Base-by-base conservation (phyloP, 2,329 filamentous ascomycete species). In the Aspergillus awamori region DNA sequence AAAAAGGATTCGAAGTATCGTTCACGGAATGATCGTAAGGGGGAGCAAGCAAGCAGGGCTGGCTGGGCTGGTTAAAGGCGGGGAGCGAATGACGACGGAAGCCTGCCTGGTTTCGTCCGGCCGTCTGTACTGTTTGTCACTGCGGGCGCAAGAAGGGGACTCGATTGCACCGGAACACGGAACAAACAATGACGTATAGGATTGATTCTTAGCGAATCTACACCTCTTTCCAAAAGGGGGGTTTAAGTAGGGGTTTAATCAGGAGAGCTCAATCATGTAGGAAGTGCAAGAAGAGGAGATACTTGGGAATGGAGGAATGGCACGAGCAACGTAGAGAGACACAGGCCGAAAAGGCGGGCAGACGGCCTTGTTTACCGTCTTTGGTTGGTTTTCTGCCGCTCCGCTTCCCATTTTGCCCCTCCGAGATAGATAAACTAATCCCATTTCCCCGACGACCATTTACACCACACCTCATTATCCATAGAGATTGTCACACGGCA, bases 361-460 rank as follows among this genome's bases (percentile, higher is more conserved):
- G 41, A n/a, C 24, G 47, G 15, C 15, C 61, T 63, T 65, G 65
- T 67, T 67, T 62, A 62, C 59, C 59, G 45, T 59, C 52, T 45
- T 61, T 58, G 57, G 53, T 61, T 58, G 57, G 53, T 63, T 67
- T 68, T 64, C 60, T 57, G 55, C 60, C 53, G 47, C 57, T 59
- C 52, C 33, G 49, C 41, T 63, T 36, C 33, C 61, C 62, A 62
- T 72, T 71, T 71, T 72, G 65, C 66, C 66, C 67, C 65, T 70
- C 71, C 66, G 60, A 59, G 60, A 59, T 59, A 56, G 57, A 36
- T 36, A 36, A 36, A 26, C 26, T 26, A 26, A 26, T 26, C 43
- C 64, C 65, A 67, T 67, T 59, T 65, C 67, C 63, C 65, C 64
- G 57, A 65, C 66, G 62, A 63, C 55, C 60, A 55, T 59, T 62